Evolutionary conservation across 106 monocot genomes (phyloP).

Genomic region (Triglochin maritima): DNA sequence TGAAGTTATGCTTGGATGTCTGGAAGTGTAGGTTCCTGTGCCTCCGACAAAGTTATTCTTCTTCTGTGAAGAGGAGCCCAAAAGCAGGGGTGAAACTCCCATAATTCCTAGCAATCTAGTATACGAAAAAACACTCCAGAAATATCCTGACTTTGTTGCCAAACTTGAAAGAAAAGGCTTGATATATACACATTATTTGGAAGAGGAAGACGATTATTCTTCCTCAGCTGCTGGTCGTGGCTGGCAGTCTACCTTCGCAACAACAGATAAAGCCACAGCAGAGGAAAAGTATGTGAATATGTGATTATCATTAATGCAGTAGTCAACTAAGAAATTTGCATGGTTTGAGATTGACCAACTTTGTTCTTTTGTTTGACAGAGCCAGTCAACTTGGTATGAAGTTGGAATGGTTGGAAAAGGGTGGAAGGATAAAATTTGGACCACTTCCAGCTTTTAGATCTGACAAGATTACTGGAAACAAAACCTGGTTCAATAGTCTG

Average conservation of each 20-base stretch:
- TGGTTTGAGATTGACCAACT: background rate
- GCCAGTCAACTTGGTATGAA: constrained; percentile 62
- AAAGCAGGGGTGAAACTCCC: constrained; percentile 84
- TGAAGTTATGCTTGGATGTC: background rate
- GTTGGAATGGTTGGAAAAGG: constrained; percentile 74
- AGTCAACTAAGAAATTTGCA: too few relatives aligned
- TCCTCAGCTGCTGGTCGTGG: constrained; percentile 71
- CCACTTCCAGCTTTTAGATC: constrained; percentile 55
- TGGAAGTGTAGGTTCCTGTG: constrained; percentile 42
- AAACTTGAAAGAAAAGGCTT: constrained; percentile 60
- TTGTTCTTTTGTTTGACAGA: constrained; percentile 17
- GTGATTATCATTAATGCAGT: background rate
- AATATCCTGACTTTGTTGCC: constrained; percentile 65
- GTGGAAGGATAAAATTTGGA: constrained; percentile 73
- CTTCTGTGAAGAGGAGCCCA: constrained; percentile 84
- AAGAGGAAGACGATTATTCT: constrained; percentile 68
- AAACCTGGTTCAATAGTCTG: constrained; percentile 93
- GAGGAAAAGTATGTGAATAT: constrained; percentile 58
- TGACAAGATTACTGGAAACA: constrained; percentile 43
- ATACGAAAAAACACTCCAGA: constrained; percentile 58
- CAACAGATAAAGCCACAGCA: constrained; percentile 51
- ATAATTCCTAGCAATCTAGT: constrained; percentile 69
- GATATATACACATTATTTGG: constrained; percentile 55
- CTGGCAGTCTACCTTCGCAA: constrained; percentile 90
- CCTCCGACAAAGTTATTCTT: constrained; percentile 77